Evolutionary conservation across 345 rosid species (phyloP), one percentile per base, ranked within the genome.

Genomic region (Citrus sp.): DNA sequence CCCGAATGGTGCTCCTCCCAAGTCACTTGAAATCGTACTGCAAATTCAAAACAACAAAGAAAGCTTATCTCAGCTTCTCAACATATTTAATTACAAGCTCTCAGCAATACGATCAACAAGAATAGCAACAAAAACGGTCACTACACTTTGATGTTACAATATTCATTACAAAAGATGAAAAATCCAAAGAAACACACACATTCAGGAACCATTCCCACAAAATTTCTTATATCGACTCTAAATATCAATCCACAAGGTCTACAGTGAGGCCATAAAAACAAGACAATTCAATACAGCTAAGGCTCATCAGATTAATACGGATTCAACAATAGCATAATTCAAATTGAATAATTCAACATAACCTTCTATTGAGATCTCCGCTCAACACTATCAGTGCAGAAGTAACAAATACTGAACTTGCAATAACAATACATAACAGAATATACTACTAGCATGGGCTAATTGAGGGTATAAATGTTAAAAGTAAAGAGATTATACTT

Each of bases 1-100:
- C 97, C 98, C 98, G 54, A 90, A 94, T 0, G 98, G 98, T 25
- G 97, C 91, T 74, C 98, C 98, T 32, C 89, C 86, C 79, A 91
- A 78, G 24, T 94, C 95, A 58, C 77, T 65, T 22, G 98, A 89
- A 70, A 94, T 67, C 14, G 98, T 92, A 79, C 98, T 94, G 92
- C 88, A 86, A 79, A 79, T 89, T 16, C 34, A 80, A 76, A 77
- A 59, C 30, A 63, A 27, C 22, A 70, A 75, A 77, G 49, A 46
- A 78, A 55, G 40, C 67, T 66, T 19, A 69, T 32, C 37, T 18
- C 59, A 70, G 35, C 4, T 65, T 7, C 61, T 67, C 49, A 54
- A 49, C 12, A 34, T 46, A 51, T 30, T 7, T 30, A 18, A 30
- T 28, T 59, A 54, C 24, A 65, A 65, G 46, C 49, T 76, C n/a